Evolutionary conservation across 163 green algal species (phyloP), one percentile per base, ranked within the genome.

Genomic region (Chlamydomonas reinhardtii): DNA sequence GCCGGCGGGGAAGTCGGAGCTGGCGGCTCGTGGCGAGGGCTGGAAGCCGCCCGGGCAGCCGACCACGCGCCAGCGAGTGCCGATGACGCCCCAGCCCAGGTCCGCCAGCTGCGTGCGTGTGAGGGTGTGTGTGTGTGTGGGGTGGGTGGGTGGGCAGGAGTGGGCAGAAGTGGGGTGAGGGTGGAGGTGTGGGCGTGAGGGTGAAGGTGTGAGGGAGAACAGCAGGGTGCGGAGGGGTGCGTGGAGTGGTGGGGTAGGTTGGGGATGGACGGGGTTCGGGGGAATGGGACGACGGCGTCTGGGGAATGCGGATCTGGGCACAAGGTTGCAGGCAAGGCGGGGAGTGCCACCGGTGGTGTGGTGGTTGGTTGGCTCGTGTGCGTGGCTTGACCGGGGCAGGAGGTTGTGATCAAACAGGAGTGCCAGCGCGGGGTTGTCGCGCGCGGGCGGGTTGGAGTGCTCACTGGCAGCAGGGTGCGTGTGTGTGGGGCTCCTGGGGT

Each of bases 41-140:
- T 77, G 20, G 79, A 85, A 79, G 95, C 93, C 74, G 86, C 89
- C 82, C 0, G 81, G 81, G 35, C 82, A 87, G 20, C 20, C 37
- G 5, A 82, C 72, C 20, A 14, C 16, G 71, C 80, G 93, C 39
- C 72, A 86, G 24, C 66, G 37, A 65, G 85, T 85, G 37, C 82
- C 82, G 22, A 87, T 61, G 17, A 87, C 82, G 32, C 85, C 85
- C 66, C 65, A 76, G 14, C 64, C 52, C 27, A 72, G 31, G 39
- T 84, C 69, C 48, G 83, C 78, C 2, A 81, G 24, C 71, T 87
- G 72, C 0, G 56, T 39, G 80, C 56, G 19, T 5, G 8, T 48
- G 39, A 8, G 39, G 39, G 39, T 14, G 39, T 5, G 39, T 5
- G 39, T n/a, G 68, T 25, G 27, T 65, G 56, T 27, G 56, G 56